These are phyloP conservation scores for Vigna hirtella DNA, from an alignment of 306 rosid species.

Conservation along the genomic window DNA sequence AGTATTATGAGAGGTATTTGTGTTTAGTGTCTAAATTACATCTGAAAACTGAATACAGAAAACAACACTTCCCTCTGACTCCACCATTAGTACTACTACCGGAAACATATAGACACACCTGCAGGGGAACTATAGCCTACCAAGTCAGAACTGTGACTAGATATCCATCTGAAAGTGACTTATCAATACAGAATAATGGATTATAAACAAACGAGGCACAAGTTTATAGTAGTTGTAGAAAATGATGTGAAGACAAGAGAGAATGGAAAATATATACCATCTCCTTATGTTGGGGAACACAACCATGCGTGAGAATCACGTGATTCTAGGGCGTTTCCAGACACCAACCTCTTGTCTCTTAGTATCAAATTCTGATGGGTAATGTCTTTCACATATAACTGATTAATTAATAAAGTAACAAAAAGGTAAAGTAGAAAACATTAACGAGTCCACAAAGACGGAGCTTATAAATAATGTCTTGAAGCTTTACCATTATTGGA, in stretches of 20 bases:
- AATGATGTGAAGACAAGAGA: constrained; percentile 26
- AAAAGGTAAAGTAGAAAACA: not conserved
- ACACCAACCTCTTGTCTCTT: not conserved
- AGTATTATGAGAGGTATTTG: not conserved
- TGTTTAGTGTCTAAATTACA: not conserved
- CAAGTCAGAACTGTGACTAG: not conserved
- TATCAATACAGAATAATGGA: not conserved
- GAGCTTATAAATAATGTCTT: not conserved
- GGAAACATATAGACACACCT: not conserved
- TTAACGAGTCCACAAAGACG: not conserved
- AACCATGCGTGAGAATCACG: constrained; percentile 20
- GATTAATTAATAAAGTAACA: constrained; percentile 1
- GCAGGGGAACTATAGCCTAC: not conserved
- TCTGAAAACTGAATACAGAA: not conserved
- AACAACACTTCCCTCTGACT: not conserved
- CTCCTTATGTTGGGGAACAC: constrained; percentile 11
- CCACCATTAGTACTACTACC: not conserved
- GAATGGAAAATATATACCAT: constrained; percentile 5
- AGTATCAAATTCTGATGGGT: constrained; percentile 20
- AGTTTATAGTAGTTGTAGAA: constrained; percentile 13
- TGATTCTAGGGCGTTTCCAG: constrained; percentile 12
- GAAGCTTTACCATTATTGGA: constrained; percentile 12
- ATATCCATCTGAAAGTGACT: constrained; percentile 13
- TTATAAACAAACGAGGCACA: not conserved
- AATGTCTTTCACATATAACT: not conserved